Percentiles rank a stretch among this genome's conserved stretches.
Conservation (phyloP, 495 filamentous ascomycete genomes). For the Podospora conica region DNA sequence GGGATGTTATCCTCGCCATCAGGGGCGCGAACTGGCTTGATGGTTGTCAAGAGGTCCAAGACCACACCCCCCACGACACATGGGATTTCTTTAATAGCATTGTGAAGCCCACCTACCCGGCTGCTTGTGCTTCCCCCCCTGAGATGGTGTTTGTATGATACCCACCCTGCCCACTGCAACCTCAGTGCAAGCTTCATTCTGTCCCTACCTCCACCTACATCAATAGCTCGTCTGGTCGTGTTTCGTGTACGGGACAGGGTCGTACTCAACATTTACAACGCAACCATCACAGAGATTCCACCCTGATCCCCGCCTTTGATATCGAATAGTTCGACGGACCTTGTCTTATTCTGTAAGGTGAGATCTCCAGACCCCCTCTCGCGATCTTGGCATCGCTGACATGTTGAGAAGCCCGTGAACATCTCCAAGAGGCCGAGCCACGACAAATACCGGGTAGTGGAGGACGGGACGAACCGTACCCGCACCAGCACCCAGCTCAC, state of each 20-base stretch:
- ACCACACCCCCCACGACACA: neutral
- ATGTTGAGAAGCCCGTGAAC: neutral
- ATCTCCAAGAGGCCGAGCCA: neutral
- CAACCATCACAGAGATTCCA: neutral
- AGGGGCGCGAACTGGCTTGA: neutral
- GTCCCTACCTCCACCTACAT: neutral
- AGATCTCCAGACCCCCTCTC: neutral
- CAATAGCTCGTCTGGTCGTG: neutral
- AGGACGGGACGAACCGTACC: conserved; percentile 2
- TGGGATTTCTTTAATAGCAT: neutral
- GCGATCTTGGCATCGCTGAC: neutral
- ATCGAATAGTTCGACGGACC: neutral
- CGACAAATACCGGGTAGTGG: neutral
- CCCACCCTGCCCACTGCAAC: neutral
- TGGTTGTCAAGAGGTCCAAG: neutral
- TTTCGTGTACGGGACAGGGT: neutral
- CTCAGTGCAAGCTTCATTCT: neutral
- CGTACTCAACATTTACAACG: neutral
- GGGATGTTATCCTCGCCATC: neutral
- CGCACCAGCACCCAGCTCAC: conserved; percentile 1
- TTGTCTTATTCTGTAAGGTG: conserved; percentile 6
- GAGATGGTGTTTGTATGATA: neutral
- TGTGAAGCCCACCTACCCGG: neutral
- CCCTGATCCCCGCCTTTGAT: neutral
- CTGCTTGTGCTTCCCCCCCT: neutral